These are phyloP conservation scores for Leishmania gerbilli DNA, from an alignment of 208 protist species.

Conservation along the genomic window DNA sequence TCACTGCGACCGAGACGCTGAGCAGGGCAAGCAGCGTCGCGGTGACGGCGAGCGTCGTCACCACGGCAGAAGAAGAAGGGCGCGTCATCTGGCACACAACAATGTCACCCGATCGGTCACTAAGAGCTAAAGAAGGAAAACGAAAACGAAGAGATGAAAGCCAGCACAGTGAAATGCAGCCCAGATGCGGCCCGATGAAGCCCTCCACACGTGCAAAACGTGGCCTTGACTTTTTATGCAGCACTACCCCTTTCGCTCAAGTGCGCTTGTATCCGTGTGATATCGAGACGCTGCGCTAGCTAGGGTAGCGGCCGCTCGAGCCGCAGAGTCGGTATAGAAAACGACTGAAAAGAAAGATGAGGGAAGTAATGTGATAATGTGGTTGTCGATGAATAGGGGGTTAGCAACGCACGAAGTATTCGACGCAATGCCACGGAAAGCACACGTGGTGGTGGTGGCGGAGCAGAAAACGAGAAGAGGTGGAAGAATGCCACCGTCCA, in stretches of 20 bases:
- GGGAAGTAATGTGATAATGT: neutral
- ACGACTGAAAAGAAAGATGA: neutral
- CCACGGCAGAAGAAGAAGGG: neutral
- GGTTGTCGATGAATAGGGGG: neutral
- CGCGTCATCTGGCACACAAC: neutral
- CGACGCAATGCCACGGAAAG: neutral
- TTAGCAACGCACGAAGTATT: neutral
- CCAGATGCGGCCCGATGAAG: neutral
- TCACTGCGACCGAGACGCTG: neutral
- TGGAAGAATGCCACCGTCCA: neutral
- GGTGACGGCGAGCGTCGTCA: neutral
- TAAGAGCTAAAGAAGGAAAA: neutral
- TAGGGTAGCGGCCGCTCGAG: neutral
- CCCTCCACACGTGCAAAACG: neutral
- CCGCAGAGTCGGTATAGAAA: too few relatives aligned
- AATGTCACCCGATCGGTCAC: neutral
- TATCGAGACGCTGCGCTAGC: neutral
- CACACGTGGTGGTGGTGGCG: neutral
- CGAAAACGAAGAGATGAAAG: neutral
- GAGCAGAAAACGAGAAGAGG: neutral
- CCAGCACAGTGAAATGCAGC: neutral
- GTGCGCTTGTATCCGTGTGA: too few relatives aligned
- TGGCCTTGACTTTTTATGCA: neutral
- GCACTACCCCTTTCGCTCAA: neutral
- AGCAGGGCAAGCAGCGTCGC: conserved; percentile 5